These are phyloP conservation scores for Ciborinia camelliae DNA, from an alignment of 2,329 filamentous ascomycete species.

Conservation along the genomic window DNA sequence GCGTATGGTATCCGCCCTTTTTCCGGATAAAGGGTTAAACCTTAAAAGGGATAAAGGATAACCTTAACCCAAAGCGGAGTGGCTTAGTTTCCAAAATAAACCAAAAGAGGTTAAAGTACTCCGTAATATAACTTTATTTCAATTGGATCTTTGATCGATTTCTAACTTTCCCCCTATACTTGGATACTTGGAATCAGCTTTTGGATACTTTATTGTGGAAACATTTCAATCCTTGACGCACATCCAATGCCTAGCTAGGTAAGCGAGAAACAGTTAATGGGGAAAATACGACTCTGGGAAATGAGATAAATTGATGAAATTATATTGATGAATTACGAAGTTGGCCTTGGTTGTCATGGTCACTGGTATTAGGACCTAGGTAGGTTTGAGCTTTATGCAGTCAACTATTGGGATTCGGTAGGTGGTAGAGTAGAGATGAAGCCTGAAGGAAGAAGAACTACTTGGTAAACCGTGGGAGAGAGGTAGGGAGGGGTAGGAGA, in stretches of 20 bases:
- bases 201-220: no score
- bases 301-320: conserved; percentile 1
- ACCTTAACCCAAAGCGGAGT: not conserved
- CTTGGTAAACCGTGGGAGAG: no score
- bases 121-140: not conserved
- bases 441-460: no score
- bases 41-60: no score
- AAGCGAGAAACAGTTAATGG: not conserved
- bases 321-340: no score
- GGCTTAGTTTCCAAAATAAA: not conserved
- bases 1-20: not conserved
- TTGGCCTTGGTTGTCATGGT: not conserved
- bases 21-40: no score
- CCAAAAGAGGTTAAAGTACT: not conserved
- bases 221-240: not conserved
- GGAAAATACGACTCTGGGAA: conserved; percentile 11
- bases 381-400: not conserved
- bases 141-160: conserved; percentile 8
- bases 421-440: not conserved
- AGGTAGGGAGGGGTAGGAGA: no score
- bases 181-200: no score
- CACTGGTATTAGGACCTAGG: conserved; percentile 1
- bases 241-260: not conserved
- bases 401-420: not conserved
- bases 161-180: conserved; percentile 4